Conservation (phyloP, 2,329 filamentous ascomycete species). For the Botrytis paeoniae region DNA sequence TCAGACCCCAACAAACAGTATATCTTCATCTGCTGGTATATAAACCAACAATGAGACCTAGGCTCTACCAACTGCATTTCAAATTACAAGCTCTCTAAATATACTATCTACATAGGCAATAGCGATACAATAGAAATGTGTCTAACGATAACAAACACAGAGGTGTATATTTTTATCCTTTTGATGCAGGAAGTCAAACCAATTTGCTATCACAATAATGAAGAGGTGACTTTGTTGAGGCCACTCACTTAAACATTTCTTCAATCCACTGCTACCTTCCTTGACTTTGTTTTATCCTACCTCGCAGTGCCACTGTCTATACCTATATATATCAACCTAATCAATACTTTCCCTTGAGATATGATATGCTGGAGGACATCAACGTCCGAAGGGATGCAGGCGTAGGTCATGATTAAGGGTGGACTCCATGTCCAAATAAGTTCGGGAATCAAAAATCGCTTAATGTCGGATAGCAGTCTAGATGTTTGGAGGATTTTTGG, state of each 20-base stretch:
- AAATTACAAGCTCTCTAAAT: not conserved
- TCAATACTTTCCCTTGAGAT: not conserved
- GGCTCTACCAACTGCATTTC: not conserved
- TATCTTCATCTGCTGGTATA: not conserved
- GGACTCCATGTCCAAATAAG: not conserved
- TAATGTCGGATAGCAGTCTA: not conserved
- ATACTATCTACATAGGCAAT: not conserved
- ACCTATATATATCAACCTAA: not conserved
- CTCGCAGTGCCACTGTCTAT: not conserved
- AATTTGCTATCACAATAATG: not conserved
- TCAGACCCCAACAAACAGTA: not conserved
- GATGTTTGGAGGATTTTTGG: not conserved
- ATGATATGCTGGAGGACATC: not conserved
- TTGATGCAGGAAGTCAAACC: not conserved
- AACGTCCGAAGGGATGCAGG: no score
- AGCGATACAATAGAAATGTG: not conserved
- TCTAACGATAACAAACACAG: not conserved
- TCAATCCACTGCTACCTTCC: not conserved
- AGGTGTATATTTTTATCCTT: not conserved
- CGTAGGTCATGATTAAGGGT: not conserved
- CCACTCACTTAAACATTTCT: not conserved
- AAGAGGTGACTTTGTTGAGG: not conserved
- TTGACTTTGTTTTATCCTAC: not conserved
- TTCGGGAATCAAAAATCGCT: not conserved
- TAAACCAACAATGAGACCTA: not conserved